Conservation (phyloP, 495 filamentous ascomycete species). For the Cladorrhinum samala region DNA sequence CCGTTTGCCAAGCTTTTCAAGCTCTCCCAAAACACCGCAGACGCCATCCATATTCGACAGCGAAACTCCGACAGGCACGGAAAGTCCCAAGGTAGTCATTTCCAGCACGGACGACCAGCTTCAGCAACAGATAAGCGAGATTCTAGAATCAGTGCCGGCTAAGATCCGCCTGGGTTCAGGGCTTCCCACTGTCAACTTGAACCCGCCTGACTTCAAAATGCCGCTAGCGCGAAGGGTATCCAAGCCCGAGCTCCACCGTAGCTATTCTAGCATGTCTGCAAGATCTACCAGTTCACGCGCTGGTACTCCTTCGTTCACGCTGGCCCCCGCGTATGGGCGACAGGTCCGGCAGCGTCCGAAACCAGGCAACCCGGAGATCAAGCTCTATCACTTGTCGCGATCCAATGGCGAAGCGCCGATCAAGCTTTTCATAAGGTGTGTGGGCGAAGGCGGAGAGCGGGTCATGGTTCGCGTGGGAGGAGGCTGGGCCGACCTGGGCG, state of each 20-base stretch:
- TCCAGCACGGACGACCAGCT: slow-evolving; percentile 56
- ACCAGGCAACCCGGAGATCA: slow-evolving; percentile 59
- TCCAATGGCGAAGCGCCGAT: slow-evolving; percentile 75
- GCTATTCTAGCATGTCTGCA: slow-evolving; percentile 39
- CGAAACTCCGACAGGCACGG: slow-evolving; percentile 24
- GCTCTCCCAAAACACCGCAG: slow-evolving; percentile 21
- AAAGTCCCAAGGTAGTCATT: slow-evolving; percentile 30
- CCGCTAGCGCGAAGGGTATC: slow-evolving; percentile 31
- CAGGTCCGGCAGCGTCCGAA: slow-evolving; percentile 37
- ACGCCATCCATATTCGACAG: slow-evolving; percentile 22
- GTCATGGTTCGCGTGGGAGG: slow-evolving; percentile 97
- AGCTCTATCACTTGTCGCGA: slow-evolving; percentile 88
- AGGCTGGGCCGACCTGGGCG: slow-evolving; percentile 91
- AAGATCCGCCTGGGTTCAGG: slow-evolving; percentile 67
- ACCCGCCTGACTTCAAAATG: slow-evolving; percentile 42
- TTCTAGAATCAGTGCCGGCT: slow-evolving; percentile 73
- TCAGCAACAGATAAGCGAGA: slow-evolving; percentile 77
- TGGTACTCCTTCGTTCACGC: slow-evolving; percentile 61
- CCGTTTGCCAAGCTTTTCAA: slow-evolving; percentile 27
- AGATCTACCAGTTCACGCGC: slow-evolving; percentile 41
- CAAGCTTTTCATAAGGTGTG: slow-evolving; percentile 86
- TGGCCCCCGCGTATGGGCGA: slow-evolving; percentile 53
- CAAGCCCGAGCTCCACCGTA: slow-evolving; percentile 32
- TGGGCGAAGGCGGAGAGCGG: slow-evolving; percentile 83
- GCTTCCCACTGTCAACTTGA: slow-evolving; percentile 38